phyloP scores from a whole-genome alignment of 2,329 filamentous ascomycete genomes.

The Fusarium sororula region DNA sequence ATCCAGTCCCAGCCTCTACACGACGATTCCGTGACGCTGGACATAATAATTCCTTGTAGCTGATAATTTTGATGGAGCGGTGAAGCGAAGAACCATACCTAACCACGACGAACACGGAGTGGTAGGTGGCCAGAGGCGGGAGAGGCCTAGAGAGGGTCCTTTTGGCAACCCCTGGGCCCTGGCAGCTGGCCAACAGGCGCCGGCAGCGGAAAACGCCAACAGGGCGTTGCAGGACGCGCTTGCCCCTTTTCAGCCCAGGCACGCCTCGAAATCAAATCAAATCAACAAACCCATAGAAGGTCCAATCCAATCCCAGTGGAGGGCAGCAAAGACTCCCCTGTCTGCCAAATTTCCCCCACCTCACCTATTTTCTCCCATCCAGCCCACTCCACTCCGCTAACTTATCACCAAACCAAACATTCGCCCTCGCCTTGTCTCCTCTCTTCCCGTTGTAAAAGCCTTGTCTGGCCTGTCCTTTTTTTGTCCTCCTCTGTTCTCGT shows the following conservation, averaged over 20 bases:
- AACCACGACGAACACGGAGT: not conserved
- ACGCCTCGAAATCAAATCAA: constrained; percentile 43
- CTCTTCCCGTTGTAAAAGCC: constrained; percentile 42
- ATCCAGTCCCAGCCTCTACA: not conserved
- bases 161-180: constrained; percentile 20
- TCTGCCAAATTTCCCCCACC: constrained; percentile 57
- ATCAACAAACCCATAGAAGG: constrained; percentile 50
- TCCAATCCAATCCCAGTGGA: constrained; percentile 39
- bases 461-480: constrained; percentile 42
- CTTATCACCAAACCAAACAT: constrained; percentile 42
- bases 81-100: constrained; percentile 31
- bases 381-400: constrained; percentile 35
- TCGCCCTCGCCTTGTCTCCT: constrained; percentile 40
- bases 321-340: constrained; percentile 46
- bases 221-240: constrained; percentile 46
- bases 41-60: constrained; percentile 12
- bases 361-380: constrained; percentile 52
- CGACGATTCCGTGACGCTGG: not conserved
- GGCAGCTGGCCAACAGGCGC: constrained; percentile 34
- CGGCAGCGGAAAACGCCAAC: constrained; percentile 35
- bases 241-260: constrained; percentile 45
- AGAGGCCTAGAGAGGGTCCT: not conserved
- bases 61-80: constrained; percentile 29
- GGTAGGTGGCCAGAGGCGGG: constrained; percentile 10
- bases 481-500: constrained; percentile 35